These are phyloP conservation scores for Citrus maxima DNA, from an alignment of 345 rosid genomes.

Conservation along the genomic window DNA sequence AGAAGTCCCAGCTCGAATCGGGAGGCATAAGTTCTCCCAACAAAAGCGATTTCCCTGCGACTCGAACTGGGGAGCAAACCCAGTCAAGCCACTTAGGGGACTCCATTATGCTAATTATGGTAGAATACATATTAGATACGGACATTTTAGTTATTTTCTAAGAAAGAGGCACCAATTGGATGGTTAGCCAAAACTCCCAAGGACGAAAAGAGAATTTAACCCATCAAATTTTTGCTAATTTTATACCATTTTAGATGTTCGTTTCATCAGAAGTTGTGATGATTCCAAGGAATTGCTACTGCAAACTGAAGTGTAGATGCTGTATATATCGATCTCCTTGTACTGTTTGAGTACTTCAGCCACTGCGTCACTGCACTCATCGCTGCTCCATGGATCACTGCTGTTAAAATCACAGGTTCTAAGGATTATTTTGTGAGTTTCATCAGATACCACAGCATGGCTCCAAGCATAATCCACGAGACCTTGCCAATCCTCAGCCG, in stretches of 20 bases:
- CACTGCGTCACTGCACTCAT: slow-evolving; percentile 47
- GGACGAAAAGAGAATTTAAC: too few species aligned
- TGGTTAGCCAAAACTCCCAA: too few species aligned
- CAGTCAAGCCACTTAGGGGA: too few species aligned
- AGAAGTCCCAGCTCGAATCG: accelerated
- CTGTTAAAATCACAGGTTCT: slow-evolving; percentile 60
- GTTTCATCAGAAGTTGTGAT: slow-evolving; percentile 34
- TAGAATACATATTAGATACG: too few species aligned
- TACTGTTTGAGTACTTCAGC: slow-evolving; percentile 66
- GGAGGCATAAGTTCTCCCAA: too few species aligned
- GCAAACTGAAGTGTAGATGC: slow-evolving; percentile 78
- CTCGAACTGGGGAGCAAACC: too few species aligned
- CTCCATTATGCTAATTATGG: too few species aligned
- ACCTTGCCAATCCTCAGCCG: slow-evolving; percentile 82
- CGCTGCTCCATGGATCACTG: slow-evolving; percentile 55
- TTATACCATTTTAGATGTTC: slow-evolving; percentile 46
- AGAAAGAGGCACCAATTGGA: too few species aligned
- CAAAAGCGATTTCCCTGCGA: too few species aligned
- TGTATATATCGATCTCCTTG: slow-evolving; percentile 67
- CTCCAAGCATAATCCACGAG: slow-evolving; percentile 92
- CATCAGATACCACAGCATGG: slow-evolving; percentile 87
- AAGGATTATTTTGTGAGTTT: slow-evolving; percentile 53
- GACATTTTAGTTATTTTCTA: too few species aligned
- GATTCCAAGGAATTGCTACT: slow-evolving; percentile 3
- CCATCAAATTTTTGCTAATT: too few species aligned